Base-by-base conservation (phyloP, 257 asterid genomes). In the Striga asiatica region DNA sequence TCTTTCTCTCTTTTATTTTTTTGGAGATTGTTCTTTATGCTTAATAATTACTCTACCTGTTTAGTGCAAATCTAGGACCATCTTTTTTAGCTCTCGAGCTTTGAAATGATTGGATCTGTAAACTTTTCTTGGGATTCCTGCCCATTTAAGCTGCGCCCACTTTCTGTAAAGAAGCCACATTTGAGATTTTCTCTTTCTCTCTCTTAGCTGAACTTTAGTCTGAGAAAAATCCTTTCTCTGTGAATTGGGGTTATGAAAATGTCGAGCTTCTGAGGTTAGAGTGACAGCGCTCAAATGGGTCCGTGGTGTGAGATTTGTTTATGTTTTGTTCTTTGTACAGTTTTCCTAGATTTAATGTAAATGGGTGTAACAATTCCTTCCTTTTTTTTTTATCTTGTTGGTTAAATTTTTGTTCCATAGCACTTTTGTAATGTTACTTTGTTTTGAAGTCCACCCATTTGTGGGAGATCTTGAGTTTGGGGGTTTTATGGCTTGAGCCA, bases 51-150 rank as follows among this genome's bases (percentile, higher is more conserved):
- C 9, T 51, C 11, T 6, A 18, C 37, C 38, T 8, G 28, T 19
- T 61, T 23, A 17, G 23, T 55, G 61, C 14, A 17, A 32, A 14
- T 50, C 6, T 34, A 5, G 54, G 39, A 32, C 32, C 22, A 24
- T 14, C 41, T 20, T 53, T 57, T 14, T 22, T 27, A n/a, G 31
- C 27, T 46, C 21, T 66, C 61, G 53, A 49, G 76, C 61, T 65
- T 50, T 31, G n/a, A 37, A 13, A 12, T 34, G 56, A 62, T 43
- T 48, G 72, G 85, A 78, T 75, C 79, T 67, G 67, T n/a, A n/a
- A 5, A 18, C 50, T 6, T 25, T 56, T 57, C 6, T 53, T 32
- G 56, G 61, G 21, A 41, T 22, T 45, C 1, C 51, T 39, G 25
- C 37, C 10, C 29, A 16, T 24, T 42, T 43, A 10, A 3, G 38